Base-by-base conservation (phyloP, 495 filamentous ascomycete species). In the Xylaria sp. region DNA sequence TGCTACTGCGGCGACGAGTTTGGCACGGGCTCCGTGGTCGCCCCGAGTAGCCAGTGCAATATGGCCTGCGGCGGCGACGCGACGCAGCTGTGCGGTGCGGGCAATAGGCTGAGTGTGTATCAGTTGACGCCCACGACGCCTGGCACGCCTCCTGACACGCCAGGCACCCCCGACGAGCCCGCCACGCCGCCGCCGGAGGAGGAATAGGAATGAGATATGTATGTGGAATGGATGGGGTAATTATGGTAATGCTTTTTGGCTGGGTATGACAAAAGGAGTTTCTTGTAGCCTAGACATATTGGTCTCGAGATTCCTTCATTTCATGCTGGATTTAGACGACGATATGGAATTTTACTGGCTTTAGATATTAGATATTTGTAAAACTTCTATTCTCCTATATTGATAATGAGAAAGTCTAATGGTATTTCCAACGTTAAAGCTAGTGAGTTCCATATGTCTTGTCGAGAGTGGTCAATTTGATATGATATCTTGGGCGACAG, bases 51-150 rank as follows among this genome's bases (percentile, higher is more conserved):
- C 24, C 82, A 86, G 29, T 86, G 84, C 74, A 77, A 62, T 72
- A 82, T 84, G 77, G 58, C 68, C 7, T 86, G 84, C 72, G 75
- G 74, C 29, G 85, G 84, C 31, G 75, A 83, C 29, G 52, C 70
- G 5, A 74, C 55, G 48, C 71, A 85, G 73, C 80, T 78, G 46
- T 87, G 85, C 71, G 85, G 85, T 29, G 81, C 76, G 3, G 80
- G 81, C 11, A 81, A 83, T 65, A 72, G 84, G 29, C 72, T 86
- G 7, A 76, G 77, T 59, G 76, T 86, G 14, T 84, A 85, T 70
- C 48, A 72, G 55, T 55, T 70, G 52, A 66, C 61, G 24, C 37
- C 57, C 5, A 15, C 43, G 1, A 69, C 43, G 21, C 53, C 53
- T 5, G 44, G 15, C 12, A 57, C 29, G 31, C 14, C 58, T 9